Base-by-base conservation (phyloP, 2,329 filamentous ascomycete species). In the Xylaria sp. region DNA sequence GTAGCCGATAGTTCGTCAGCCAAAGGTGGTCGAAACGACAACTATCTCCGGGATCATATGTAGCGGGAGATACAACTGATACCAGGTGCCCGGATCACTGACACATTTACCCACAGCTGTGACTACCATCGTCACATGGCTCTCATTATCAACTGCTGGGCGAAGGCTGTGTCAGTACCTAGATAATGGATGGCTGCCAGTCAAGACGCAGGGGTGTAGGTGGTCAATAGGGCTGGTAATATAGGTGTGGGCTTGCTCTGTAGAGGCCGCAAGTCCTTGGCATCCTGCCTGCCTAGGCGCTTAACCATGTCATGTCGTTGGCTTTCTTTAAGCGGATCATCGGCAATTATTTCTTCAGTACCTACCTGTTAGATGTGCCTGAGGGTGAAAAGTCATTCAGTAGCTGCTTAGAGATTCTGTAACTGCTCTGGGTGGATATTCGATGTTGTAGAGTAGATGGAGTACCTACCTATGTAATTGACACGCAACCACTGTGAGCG, bases 291-390 rank as follows among this genome's bases (percentile, higher is more conserved):
- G 18, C 25, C 8, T 7, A 34, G 45, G 58, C 58, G 58, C 58
- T 60, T 60, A 60, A 50, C 13, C 30, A 18, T 41, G 32, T 30
- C 9, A 4, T 50, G 43, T 50, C 20, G 58, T 60, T 60, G 58
- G 58, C 43, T 60, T n/a, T 25, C 23, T 13, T 8, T 50, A 13
- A 10, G 39, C 18, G 10, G n/a, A 60, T 9, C n/a, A 43, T 15
- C 1, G 39, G 52, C n/a, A 45, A 23, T 45, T 9, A 7, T 45
- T n/a, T 9, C n/a, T 45, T n/a, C 8, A 8, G 2, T n/a, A 20
- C 9, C 4, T 23, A 10, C 8, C 12, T 12, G 4, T 10, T 2
- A 45, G 41, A 45, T 20, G 46, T 13, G n/a, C 25, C 46, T 25
- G 30, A 52, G 18, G 4, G 15, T 18, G 28, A 32, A 25, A 52